Conservation (phyloP, 2,329 filamentous ascomycete genomes). For the Fusarium longipes region DNA sequence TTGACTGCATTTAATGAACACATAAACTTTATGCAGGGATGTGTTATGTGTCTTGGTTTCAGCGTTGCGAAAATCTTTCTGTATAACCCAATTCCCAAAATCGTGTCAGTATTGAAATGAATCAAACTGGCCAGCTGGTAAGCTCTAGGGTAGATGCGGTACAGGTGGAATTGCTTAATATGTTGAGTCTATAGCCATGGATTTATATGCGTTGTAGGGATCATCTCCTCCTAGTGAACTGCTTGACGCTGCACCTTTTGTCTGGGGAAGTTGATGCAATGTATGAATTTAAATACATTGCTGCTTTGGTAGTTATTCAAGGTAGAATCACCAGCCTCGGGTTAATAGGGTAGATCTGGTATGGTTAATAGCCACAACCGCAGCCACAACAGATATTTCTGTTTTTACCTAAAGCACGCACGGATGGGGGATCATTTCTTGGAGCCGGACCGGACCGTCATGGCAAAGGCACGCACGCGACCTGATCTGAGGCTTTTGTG, state of each 20-base stretch:
- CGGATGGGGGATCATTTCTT: constrained; percentile 23
- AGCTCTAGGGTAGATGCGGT: neutral
- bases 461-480: constrained; percentile 33
- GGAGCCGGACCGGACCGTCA: constrained; percentile 32
- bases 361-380: constrained; percentile 6
- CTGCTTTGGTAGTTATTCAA: no score
- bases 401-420: constrained; percentile 2
- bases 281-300: neutral
- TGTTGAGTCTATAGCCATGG: no score
- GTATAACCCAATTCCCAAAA: no score
- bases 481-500: constrained; percentile 13
- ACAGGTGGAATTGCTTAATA: neutral
- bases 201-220: neutral
- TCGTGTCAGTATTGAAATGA: neutral
- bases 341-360: neutral
- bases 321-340: neutral
- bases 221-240: neutral
- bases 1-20: neutral
- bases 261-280: neutral
- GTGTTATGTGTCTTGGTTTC: no score
- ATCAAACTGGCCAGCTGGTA: neutral
- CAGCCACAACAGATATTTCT: constrained; percentile 16
- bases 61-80: no score
- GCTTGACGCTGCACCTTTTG: neutral
- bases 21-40: no score